These are phyloP conservation scores for Petunia axillaris DNA, from an alignment of 257 asterid species.

Conservation along the genomic window DNA sequence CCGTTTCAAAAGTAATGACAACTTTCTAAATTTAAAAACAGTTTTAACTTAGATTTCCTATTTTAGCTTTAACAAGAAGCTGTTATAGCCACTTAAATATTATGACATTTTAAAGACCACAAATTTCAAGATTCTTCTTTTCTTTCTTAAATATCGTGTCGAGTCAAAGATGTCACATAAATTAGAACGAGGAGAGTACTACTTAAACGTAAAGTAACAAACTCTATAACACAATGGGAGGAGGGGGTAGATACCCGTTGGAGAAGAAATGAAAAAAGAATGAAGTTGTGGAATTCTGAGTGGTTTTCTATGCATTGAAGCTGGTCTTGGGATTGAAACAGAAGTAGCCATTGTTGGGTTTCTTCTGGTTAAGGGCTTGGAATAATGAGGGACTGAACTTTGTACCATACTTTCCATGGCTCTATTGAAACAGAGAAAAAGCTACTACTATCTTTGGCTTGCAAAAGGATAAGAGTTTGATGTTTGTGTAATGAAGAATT, in stretches of 20 bases:
- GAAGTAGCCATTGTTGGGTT: not conserved
- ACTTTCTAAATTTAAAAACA: no score
- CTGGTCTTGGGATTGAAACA: slow-evolving; percentile 4
- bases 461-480: not conserved
- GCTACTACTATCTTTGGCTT: not conserved
- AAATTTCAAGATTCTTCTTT: no score
- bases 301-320: not conserved
- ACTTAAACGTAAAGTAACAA: not conserved
- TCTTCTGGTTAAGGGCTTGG: slow-evolving; percentile 11
- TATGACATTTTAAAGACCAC: no score
- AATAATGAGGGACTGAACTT: slow-evolving; percentile 19
- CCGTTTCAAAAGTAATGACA: no score
- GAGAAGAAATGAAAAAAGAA: not conserved
- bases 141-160: no score
- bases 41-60: no score
- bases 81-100: no score
- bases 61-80: no score
- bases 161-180: no score
- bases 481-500: not conserved
- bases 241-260: slow-evolving; percentile 7
- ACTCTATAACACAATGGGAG: not conserved
- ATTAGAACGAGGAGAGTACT: no score
- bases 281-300: slow-evolving; percentile 12
- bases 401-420: slow-evolving; percentile 19
- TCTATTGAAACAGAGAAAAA: not conserved